These are phyloP conservation scores for Cyclanthera cordifolia DNA, from an alignment of 306 rosid species.

Conservation along the genomic window DNA sequence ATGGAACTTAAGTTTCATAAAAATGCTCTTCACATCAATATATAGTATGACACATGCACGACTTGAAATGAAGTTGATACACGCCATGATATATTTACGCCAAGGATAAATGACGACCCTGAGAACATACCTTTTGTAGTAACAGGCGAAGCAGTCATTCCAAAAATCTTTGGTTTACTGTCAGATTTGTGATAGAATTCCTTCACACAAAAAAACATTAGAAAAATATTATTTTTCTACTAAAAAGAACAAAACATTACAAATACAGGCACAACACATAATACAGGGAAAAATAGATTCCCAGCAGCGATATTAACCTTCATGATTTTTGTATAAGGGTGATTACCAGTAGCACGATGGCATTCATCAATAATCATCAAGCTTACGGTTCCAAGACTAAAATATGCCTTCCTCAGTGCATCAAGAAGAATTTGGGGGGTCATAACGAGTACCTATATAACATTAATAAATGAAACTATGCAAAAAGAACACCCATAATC, in stretches of 20 bases:
- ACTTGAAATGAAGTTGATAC: not conserved
- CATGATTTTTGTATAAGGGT: constrained; percentile 80
- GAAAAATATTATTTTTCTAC: constrained; percentile 3
- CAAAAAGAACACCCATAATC: constrained; percentile 10
- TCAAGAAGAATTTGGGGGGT: constrained; percentile 87
- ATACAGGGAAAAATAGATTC: constrained; percentile 1
- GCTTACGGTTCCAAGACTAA: constrained; percentile 46
- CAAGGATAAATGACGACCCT: not conserved
- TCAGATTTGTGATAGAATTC: constrained; percentile 71
- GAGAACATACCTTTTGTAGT: constrained; percentile 47
- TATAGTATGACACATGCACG: not conserved
- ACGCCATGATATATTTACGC: not conserved
- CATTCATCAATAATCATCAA: constrained; percentile 80
- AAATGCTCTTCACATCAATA: not conserved
- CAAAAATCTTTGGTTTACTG: constrained; percentile 76
- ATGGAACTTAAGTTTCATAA: not conserved
- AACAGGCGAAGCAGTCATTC: constrained; percentile 90
- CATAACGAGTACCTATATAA: constrained; percentile 68
- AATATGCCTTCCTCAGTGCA: constrained; percentile 67
- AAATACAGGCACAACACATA: constrained; percentile 11
- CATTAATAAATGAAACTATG: constrained; percentile 1
- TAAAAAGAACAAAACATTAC: constrained; percentile 6
- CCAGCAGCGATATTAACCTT: constrained; percentile 37
- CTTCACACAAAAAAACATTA: constrained; percentile 36
- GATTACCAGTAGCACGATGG: constrained; percentile 72